Percentiles rank a stretch among this genome's conserved stretches.
Evolutionary conservation across 306 rosid species (phyloP).

Genomic region (Luffa acutangula): DNA sequence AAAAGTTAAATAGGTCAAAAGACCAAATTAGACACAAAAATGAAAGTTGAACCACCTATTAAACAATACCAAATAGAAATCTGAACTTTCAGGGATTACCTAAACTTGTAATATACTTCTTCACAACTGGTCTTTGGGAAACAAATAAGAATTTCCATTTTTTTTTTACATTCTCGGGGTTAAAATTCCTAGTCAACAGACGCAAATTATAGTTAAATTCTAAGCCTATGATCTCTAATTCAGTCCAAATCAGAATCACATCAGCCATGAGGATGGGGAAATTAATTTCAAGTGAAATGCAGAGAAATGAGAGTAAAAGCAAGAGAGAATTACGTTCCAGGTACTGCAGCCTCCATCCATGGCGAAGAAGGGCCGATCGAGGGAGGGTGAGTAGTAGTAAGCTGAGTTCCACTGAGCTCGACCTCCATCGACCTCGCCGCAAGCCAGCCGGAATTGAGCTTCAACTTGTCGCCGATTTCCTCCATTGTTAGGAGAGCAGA

Average conservation of each 20-base stretch:
- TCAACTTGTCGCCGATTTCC: conserved; percentile 25
- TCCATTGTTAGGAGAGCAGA: not conserved
- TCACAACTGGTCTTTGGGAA: not conserved
- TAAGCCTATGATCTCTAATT: not conserved
- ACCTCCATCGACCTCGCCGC: conserved; percentile 75
- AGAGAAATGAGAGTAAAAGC: not conserved
- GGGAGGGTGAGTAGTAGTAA: conserved; percentile 80
- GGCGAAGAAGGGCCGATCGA: conserved; percentile 40
- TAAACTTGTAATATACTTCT: too few relatives aligned
- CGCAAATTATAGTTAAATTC: not conserved
- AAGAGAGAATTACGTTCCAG: conserved; percentile 67
- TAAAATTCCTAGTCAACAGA: not conserved
- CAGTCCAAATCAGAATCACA: not conserved
- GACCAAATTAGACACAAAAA: too few relatives aligned
- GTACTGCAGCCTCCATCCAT: conserved; percentile 78
- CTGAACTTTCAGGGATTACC: too few relatives aligned
- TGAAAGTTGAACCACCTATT: too few relatives aligned
- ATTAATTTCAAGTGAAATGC: not conserved
- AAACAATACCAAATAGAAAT: too few relatives aligned
- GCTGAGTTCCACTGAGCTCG: conserved; percentile 54
- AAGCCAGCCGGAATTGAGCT: conserved; percentile 66
- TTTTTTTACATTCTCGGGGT: not conserved
- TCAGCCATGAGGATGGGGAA: not conserved
- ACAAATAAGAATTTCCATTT: not conserved
- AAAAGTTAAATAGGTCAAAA: too few relatives aligned